phyloP scores from a whole-genome alignment of 306 rosid species.

The Cucumis cinereus region DNA sequence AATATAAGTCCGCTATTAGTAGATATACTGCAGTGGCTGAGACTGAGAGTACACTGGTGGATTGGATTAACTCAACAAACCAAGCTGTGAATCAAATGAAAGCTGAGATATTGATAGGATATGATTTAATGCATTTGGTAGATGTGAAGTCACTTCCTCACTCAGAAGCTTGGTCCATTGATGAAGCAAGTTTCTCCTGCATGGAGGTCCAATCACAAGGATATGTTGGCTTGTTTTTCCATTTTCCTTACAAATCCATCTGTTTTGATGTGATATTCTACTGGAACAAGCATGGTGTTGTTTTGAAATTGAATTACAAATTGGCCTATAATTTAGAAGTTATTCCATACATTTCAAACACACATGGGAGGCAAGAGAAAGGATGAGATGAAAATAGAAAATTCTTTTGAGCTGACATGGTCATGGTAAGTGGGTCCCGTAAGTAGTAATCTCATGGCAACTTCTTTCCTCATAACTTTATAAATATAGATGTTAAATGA shows the following conservation, averaged over 20 bases:
- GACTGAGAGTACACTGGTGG: neutral
- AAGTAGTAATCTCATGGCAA: neutral
- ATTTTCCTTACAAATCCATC: neutral
- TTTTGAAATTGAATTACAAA: neutral
- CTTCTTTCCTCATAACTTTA: neutral
- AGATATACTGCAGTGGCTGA: neutral
- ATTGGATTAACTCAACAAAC: neutral
- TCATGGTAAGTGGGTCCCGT: neutral
- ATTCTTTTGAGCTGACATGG: neutral
- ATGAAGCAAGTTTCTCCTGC: neutral
- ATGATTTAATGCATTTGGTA: constrained; percentile 3
- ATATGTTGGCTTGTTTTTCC: neutral
- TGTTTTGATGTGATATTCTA: neutral
- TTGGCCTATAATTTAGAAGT: neutral
- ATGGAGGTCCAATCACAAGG: neutral
- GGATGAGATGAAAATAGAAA: neutral
- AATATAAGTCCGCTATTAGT: neutral
- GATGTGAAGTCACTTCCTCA: neutral
- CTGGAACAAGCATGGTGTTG: neutral
- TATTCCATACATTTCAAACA: neutral
- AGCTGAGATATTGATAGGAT: neutral
- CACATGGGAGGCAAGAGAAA: neutral
- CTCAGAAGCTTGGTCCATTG: neutral
- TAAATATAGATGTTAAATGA: neutral
- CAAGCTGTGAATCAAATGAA: neutral